These are phyloP conservation scores for Pichia cephalocereana DNA, from an alignment of 805 yeast species.

Conservation along the genomic window DNA sequence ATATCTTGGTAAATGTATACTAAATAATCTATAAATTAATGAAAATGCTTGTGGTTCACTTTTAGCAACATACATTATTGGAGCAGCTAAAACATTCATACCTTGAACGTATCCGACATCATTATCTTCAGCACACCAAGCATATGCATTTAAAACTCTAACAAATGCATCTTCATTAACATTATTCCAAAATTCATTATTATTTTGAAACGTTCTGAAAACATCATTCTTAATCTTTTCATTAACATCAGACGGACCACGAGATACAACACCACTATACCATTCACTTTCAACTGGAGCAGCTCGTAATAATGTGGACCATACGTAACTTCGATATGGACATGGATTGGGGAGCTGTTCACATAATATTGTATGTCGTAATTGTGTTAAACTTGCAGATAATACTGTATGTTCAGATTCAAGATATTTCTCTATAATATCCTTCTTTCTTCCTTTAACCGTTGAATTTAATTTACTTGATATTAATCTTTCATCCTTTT, in stretches of 20 bases:
- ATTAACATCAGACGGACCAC: slow-evolving; percentile 43
- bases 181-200: slow-evolving; percentile 47
- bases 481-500: neutral
- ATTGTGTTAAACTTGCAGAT: slow-evolving; percentile 42
- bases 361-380: slow-evolving; percentile 42
- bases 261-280: slow-evolving; percentile 44
- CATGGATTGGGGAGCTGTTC: slow-evolving; percentile 38
- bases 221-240: slow-evolving; percentile 78
- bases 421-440: slow-evolving; percentile 43
- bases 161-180: slow-evolving; percentile 65
- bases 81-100: slow-evolving; percentile 79
- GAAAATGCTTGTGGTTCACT: slow-evolving; percentile 84
- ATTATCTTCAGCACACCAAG: slow-evolving; percentile 30
- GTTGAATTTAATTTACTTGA: neutral
- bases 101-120: slow-evolving; percentile 77
- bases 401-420: slow-evolving; percentile 36
- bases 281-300: slow-evolving; percentile 47
- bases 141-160: slow-evolving; percentile 65
- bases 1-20: slow-evolving; percentile 64
- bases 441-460: slow-evolving; percentile 35
- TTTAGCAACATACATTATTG: slow-evolving; percentile 63
- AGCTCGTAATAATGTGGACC: slow-evolving; percentile 68
- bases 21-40: slow-evolving; percentile 53
- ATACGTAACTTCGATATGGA: slow-evolving; percentile 64
- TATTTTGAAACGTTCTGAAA: slow-evolving; percentile 75